A percentile compares a stretch with the other conserved stretches of the same genome.
phyloP scores from a whole-genome alignment of 495 filamentous ascomycete genomes.

The Daldinia decipiens region DNA sequence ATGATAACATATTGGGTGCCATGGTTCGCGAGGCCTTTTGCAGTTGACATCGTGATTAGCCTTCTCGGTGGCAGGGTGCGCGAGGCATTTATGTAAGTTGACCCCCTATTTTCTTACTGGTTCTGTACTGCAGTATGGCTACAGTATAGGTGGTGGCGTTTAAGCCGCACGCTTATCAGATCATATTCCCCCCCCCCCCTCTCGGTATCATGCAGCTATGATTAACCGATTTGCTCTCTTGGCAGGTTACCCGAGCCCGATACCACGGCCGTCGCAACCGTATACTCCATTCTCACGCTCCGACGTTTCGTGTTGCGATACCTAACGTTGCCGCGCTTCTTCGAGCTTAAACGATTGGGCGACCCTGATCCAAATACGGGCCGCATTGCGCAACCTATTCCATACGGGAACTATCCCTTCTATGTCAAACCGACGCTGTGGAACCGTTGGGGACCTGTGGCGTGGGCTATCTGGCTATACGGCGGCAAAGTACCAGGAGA shows the following conservation, averaged over 20 bases:
- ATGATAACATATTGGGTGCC: slow-evolving; percentile 71
- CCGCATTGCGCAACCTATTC: slow-evolving; percentile 49
- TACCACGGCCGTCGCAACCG: slow-evolving; percentile 26
- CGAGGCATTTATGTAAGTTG: slow-evolving; percentile 70
- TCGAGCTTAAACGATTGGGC: slow-evolving; percentile 54
- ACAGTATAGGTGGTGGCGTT: neutral
- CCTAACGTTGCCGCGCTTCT: slow-evolving; percentile 65
- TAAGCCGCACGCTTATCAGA: neutral
- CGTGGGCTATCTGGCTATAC: slow-evolving; percentile 63
- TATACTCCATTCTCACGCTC: slow-evolving; percentile 52
- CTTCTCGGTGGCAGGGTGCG: slow-evolving; percentile 73
- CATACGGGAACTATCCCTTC: slow-evolving; percentile 66
- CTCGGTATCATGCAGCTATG: neutral
- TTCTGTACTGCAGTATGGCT: neutral
- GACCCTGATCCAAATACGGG: slow-evolving; percentile 60
- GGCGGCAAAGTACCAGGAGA: slow-evolving; percentile 70
- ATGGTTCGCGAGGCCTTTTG: slow-evolving; percentile 57
- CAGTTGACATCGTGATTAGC: slow-evolving; percentile 61
- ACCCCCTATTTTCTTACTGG: neutral
- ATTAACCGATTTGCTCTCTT: neutral
- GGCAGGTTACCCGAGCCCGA: slow-evolving; percentile 48
- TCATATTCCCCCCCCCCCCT: neutral
- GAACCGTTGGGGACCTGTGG: slow-evolving; percentile 67
- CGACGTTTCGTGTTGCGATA: slow-evolving; percentile 67
- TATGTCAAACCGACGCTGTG: slow-evolving; percentile 70